Percentiles rank a stretch among this genome's conserved stretches.
phyloP scores from a whole-genome alignment of 2,329 filamentous ascomycete genomes.

The Gyromitra esculenta region DNA sequence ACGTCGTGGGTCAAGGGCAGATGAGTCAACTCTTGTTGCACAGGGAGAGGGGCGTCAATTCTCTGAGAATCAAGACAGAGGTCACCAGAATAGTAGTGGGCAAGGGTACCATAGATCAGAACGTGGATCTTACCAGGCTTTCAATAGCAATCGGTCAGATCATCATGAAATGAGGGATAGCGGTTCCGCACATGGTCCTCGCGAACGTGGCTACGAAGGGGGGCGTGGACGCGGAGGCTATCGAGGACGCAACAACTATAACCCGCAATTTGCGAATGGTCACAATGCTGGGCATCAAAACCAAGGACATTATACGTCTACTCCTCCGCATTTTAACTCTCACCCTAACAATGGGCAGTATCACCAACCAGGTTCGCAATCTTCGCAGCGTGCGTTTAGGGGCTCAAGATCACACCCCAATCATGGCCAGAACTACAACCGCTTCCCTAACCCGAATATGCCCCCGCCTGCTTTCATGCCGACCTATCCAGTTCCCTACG shows the following conservation, averaged over 20 bases:
- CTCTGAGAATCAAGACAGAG: slow-evolving; percentile 48
- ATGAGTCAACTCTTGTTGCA: slow-evolving; percentile 30
- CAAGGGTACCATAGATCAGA: slow-evolving; percentile 46
- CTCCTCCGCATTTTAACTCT: slow-evolving; percentile 44
- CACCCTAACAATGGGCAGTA: slow-evolving; percentile 49
- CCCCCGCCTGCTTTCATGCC: slow-evolving; percentile 46
- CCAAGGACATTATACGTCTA: slow-evolving; percentile 32
- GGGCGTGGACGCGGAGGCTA: slow-evolving; percentile 51
- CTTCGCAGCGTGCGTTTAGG: slow-evolving; percentile 44
- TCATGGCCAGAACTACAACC: slow-evolving; percentile 25
- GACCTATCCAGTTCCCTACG: slow-evolving; percentile 38
- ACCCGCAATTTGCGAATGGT: slow-evolving; percentile 37
- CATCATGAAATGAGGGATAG: slow-evolving; percentile 25
- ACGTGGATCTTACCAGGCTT: slow-evolving; percentile 39
- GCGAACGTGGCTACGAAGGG: slow-evolving; percentile 48
- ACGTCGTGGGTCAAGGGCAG: slow-evolving; percentile 41
- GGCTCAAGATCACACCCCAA: slow-evolving; percentile 32
- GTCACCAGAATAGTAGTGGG: slow-evolving; percentile 35
- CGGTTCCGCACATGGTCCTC: slow-evolving; percentile 39
- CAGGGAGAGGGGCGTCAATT: slow-evolving; percentile 46
- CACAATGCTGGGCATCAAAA: slow-evolving; percentile 44
- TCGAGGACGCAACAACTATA: slow-evolving; percentile 44
- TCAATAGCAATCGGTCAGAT: slow-evolving; percentile 42
- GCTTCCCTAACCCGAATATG: slow-evolving; percentile 55
- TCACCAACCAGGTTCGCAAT: slow-evolving; percentile 44